Base-by-base conservation (phyloP, 305 asterid genomes). In the Caryopteris hybrid region DNA sequence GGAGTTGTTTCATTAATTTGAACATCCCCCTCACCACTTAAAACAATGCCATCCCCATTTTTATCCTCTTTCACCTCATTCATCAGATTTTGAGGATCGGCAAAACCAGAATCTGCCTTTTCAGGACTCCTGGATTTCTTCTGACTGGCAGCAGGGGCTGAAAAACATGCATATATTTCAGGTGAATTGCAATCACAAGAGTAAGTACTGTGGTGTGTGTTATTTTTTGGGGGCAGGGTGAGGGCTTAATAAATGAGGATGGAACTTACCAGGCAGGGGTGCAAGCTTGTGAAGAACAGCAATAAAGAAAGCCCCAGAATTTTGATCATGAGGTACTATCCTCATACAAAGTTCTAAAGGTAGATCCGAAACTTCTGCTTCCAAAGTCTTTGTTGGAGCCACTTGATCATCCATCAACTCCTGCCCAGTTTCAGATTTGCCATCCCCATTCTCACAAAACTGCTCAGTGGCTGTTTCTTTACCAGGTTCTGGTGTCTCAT, bases 291-390 rank as follows among this genome's bases (percentile, higher is more conserved):
- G 91, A 61, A 94, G 80, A 63, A 91, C 93, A 45, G 99, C 97
- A 79, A 94, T 78, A 77, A 94, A 94, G 80, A 94, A 94, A 57
- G 99, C 96, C 75, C 99, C 99, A 14, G 96, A 88, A 77, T 94
- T 87, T 79, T 94, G 96, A 81, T 94, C 97, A 77, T 93, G 99
- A 60, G 97, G 96, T 71, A 89, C 97, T 75, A 93, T 91, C 84
- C 99, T 83, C 99, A 94, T 94, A 79, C 99, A 94, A 48, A 68
- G 96, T 73, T 91, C 96, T 59, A 91, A 80, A 50, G 95, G 95
- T 46, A 91, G 74, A 66, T 70, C 81, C 9, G 96, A 86, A 70
- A 88, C 84, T 84, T 90, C 96, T 74, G 84, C 87, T 68, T 85
- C 92, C 70, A 48, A 36, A 66, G 33, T 42, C 59, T 73, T 68